phyloP scores from a whole-genome alignment of 2,329 filamentous ascomycete species.

The Exophiala dermatitidis region DNA sequence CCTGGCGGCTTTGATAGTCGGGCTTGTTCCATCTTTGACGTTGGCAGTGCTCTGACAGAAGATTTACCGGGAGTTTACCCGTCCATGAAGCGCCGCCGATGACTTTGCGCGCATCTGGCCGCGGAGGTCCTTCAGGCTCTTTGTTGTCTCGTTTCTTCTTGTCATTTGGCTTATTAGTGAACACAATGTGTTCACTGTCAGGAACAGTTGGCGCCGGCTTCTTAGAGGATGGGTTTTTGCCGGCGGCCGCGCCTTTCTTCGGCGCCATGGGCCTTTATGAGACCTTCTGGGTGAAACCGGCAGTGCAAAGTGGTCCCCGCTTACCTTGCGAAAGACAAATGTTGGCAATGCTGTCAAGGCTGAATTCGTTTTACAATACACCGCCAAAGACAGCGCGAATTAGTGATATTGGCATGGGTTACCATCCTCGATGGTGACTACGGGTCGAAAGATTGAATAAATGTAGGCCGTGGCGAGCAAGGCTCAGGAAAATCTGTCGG shows the following conservation, averaged over 20 bases:
- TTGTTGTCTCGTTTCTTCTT: slow-evolving; percentile 29
- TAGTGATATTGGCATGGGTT: no score
- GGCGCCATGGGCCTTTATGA: slow-evolving; percentile 17
- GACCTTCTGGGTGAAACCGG: neutral
- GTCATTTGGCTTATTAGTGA: slow-evolving; percentile 24
- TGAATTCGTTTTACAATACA: no score
- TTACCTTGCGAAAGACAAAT: neutral
- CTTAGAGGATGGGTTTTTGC: slow-evolving; percentile 16
- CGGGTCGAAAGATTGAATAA: no score
- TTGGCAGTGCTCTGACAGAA: slow-evolving; percentile 89
- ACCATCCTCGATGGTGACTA: no score
- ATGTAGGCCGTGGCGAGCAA: no score
- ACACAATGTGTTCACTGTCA: slow-evolving; percentile 31
- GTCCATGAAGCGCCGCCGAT: slow-evolving; percentile 97
- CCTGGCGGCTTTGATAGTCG: slow-evolving; percentile 70
- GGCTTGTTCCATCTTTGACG: slow-evolving; percentile 93
- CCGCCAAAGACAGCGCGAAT: no score
- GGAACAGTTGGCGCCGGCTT: slow-evolving; percentile 14
- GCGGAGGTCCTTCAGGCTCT: slow-evolving; percentile 35
- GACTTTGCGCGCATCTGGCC: slow-evolving; percentile 61
- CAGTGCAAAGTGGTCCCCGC: neutral
- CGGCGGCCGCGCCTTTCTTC: slow-evolving; percentile 21
- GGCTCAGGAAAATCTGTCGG: neutral
- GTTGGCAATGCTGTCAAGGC: neutral
- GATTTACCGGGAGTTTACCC: slow-evolving; percentile 87